Evolutionary conservation across 257 asterid species (phyloP), one percentile per base, ranked within the genome.

Genomic region (Perilla frutescens): DNA sequence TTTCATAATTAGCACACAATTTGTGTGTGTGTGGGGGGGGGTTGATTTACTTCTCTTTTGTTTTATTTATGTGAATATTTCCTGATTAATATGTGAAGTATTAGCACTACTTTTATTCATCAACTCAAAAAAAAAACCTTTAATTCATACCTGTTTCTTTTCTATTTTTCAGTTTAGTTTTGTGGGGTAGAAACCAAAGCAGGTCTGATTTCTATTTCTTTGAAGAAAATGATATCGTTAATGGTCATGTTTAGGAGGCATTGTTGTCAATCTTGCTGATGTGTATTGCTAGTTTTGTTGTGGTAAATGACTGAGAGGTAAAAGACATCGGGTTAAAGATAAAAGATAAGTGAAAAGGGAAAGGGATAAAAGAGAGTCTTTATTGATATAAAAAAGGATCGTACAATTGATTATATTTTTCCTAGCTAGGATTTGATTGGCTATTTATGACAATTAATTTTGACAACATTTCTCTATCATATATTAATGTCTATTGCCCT

Each of bases 281-380:
- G 58, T 56, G 13, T 53, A 41, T 62, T 40, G 74, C 78, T 43
- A 45, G 74, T 51, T 83, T 60, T 45, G 56, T 83, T 67, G 34
- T 60, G 62, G 84, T 72, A 79, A 67, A 76, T 63, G 79, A 73
- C 44, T 69, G 76, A 77, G 68, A 14, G 77, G 81, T 62, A 57
- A 45, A 68, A 8, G 61, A 55, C 68, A 48, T 48, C 66, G 62
- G 36, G 50, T 59, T 54, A 63, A 43, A 50, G 72, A 50, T 47
- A 55, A 69, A 44, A 54, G 66, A 15, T 54, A 61, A 7, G 43
- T 29, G 71, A 66, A 61, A 67, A 65, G 48, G 15, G 68, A 13
- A 50, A 62, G 76, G 57, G 80, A 69, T n/a, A 66, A 55, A 63
- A 58, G 41, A 37, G 58, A 61, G 63, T 13, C 14, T 77, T 73